phyloP scores from a whole-genome alignment of 1,139 yeast species.

The Geotrichum australiense region DNA sequence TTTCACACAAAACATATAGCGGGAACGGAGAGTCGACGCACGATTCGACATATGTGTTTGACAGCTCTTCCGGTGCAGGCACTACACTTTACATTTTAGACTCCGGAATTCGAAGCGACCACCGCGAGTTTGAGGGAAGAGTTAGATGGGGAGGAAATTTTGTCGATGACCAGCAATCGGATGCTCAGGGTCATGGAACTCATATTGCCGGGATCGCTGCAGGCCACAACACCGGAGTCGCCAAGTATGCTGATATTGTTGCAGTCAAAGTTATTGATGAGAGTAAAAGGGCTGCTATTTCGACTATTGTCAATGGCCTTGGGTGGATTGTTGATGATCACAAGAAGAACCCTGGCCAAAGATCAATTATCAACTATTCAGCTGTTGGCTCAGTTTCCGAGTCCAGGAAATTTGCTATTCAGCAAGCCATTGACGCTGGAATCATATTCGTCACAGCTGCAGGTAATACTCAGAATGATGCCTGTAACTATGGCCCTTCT shows the following conservation, averaged over 20 bases:
- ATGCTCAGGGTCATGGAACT: slow-evolving; percentile 39
- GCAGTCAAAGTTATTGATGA: slow-evolving; percentile 36
- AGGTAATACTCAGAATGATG: slow-evolving; percentile 80
- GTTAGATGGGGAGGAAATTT: slow-evolving; percentile 35
- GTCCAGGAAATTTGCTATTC: slow-evolving; percentile 72
- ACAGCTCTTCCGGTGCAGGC: slow-evolving; percentile 45
- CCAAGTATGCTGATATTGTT: slow-evolving; percentile 40
- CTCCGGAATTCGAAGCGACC: slow-evolving; percentile 40
- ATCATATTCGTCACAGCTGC: slow-evolving; percentile 84
- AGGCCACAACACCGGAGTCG: slow-evolving; percentile 40
- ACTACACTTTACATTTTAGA: slow-evolving; percentile 51
- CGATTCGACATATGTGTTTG: slow-evolving; percentile 37
- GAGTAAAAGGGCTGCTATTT: slow-evolving; percentile 31
- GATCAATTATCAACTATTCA: slow-evolving; percentile 86
- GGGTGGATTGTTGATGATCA: slow-evolving; percentile 44
- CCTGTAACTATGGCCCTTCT: slow-evolving; percentile 80
- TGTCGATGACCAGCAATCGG: slow-evolving; percentile 33
- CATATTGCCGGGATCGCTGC: slow-evolving; percentile 43
- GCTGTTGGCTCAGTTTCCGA: slow-evolving; percentile 84
- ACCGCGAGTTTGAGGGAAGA: slow-evolving; percentile 46
- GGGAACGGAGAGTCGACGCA: slow-evolving; percentile 9
- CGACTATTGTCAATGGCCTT: slow-evolving; percentile 30
- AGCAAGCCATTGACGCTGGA: slow-evolving; percentile 78
- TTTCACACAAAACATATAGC: slow-evolving; percentile 34
- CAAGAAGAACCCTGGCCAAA: slow-evolving; percentile 60